A percentile compares a stretch with the other conserved stretches of the same genome.
These are phyloP conservation scores for Trametes meyenii DNA, from an alignment of 768 basidiomycete species.

Conservation along the genomic window DNA sequence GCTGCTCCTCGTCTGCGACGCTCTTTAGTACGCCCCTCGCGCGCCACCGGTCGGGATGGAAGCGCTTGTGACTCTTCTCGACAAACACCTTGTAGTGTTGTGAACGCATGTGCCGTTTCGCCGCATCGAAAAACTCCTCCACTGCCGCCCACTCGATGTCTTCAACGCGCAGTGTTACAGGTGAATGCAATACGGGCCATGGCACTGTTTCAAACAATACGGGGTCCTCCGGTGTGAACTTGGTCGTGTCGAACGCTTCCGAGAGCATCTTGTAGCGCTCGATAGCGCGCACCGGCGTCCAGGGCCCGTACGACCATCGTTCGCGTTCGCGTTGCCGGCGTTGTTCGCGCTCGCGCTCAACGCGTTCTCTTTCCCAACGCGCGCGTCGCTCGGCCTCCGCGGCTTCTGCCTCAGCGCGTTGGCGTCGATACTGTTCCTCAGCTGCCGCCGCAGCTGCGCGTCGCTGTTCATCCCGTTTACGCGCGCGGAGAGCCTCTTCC, in stretches of 20 bases:
- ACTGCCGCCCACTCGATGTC: constrained; percentile 75
- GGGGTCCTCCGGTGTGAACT: constrained; percentile 54
- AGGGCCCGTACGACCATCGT: constrained; percentile 59
- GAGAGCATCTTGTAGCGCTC: constrained; percentile 66
- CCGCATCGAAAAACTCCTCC: constrained; percentile 66
- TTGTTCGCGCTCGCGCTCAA: constrained; percentile 42
- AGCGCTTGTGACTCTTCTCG: constrained; percentile 70
- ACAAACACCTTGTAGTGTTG: constrained; percentile 69
- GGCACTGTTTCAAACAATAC: constrained; percentile 67
- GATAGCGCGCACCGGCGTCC: constrained; percentile 68
- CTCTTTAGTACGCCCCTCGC: constrained; percentile 63
- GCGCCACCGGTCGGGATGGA: constrained; percentile 83
- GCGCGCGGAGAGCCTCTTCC: constrained; percentile 31
- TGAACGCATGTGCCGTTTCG: constrained; percentile 52
- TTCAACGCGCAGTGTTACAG: constrained; percentile 54
- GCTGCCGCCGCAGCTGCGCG: constrained; percentile 23
- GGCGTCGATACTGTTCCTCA: constrained; percentile 28
- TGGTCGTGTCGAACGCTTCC: constrained; percentile 64
- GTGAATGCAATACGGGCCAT: constrained; percentile 72
- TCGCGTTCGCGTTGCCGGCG: constrained; percentile 50
- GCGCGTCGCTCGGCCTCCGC: constrained; percentile 34
- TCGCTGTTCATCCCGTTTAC: constrained; percentile 22
- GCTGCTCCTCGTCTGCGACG: constrained; percentile 58
- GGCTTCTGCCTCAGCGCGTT: constrained; percentile 31
- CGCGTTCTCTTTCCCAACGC: constrained; percentile 33